Evolutionary conservation across 345 rosid genomes (phyloP).

Genomic region (Camelina hispida): DNA sequence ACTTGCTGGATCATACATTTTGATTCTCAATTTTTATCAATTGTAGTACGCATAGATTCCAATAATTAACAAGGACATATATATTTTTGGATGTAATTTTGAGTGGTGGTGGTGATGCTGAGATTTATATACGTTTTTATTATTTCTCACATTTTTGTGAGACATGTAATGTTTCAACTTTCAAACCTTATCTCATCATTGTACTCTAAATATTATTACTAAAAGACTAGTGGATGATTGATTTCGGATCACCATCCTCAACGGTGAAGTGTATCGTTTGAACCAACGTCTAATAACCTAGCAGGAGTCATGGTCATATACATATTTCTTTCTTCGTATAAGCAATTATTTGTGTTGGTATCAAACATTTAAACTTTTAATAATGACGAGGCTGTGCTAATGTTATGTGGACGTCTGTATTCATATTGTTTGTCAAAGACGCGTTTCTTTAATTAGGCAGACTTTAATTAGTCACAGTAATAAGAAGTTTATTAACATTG

Average conservation of each 20-base stretch:
- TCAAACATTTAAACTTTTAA: neutral
- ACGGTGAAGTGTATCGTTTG: neutral
- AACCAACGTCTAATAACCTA: neutral
- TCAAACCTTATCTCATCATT: neutral
- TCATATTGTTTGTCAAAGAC: slow-evolving; percentile 16
- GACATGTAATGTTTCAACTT: neutral
- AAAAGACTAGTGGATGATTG: neutral
- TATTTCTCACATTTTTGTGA: neutral
- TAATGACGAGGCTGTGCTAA: neutral
- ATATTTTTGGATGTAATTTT: slow-evolving; percentile 13
- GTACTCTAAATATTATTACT: neutral
- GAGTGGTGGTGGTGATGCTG: neutral
- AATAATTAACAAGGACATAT: neutral
- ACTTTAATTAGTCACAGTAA: neutral
- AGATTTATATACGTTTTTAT: neutral
- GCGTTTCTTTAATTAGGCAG: neutral
- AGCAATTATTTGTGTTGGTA: neutral
- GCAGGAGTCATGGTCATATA: neutral
- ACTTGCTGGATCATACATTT: neutral
- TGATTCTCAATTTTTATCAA: neutral
- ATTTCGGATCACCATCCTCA: neutral
- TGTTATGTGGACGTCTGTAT: neutral
- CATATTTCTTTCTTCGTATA: neutral
- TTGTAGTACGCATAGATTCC: neutral
- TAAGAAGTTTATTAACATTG: neutral